phyloP scores from a whole-genome alignment of 352 stramenopile genomes.

The Discostella stelligera region DNA sequence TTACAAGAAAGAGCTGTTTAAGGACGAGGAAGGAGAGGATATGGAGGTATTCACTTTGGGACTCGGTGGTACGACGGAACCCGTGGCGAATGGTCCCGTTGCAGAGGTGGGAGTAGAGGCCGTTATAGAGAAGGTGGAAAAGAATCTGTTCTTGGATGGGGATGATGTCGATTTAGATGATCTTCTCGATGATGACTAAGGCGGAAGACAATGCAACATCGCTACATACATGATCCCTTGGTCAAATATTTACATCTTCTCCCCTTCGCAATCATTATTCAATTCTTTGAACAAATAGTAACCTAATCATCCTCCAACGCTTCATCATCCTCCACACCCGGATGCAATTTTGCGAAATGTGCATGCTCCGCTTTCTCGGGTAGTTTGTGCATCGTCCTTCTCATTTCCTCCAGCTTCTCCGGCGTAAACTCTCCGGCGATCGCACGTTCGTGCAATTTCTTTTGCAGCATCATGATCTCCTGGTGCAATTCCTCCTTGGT shows the following conservation, averaged over 20 bases:
- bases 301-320: conserved; percentile 46
- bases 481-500: conserved; percentile 73
- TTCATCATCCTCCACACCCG: conserved; percentile 70
- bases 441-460: conserved; percentile 63
- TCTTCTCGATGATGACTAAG: conserved; percentile 59
- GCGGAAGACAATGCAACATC: neutral
- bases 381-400: conserved; percentile 31
- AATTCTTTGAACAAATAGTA: neutral
- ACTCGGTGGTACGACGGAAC: neutral
- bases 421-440: conserved; percentile 73
- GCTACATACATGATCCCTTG: neutral
- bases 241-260: neutral
- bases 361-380: conserved; percentile 50
- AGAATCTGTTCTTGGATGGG: conserved; percentile 73
- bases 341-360: conserved; percentile 72
- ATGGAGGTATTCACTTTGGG: conserved; percentile 22
- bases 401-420: conserved; percentile 70
- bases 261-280: neutral
- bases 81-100: conserved; percentile 15
- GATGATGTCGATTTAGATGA: conserved; percentile 83
- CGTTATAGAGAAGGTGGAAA: conserved; percentile 73
- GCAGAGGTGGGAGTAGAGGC: conserved; percentile 43
- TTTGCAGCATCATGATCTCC: conserved; percentile 61
- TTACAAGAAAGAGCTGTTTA: conserved; percentile 85
- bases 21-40: conserved; percentile 70